Evolutionary conservation across 2,329 filamentous ascomycete species (phyloP), one percentile per base, ranked within the genome.

Genomic region (Lachnum nothofagi): DNA sequence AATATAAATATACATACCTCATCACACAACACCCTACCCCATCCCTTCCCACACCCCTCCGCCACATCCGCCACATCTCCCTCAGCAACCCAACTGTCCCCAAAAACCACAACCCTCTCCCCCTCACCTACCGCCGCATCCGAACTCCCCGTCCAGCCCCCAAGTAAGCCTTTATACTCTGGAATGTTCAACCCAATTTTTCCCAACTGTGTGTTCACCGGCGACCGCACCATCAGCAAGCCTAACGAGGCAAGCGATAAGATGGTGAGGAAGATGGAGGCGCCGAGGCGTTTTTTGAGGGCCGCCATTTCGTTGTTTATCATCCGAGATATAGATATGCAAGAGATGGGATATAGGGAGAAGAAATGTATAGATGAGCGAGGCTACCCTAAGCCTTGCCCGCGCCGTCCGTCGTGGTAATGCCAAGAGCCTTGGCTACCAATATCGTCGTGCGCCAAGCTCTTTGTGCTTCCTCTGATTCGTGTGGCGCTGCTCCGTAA

Each of bases 11-110:
- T n/a, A n/a, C 50, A 31, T 58, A 64, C 63, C 55, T 63, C 55
- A 29, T 63, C 55, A 50, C 62, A 65, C 23, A 64, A 38, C 1
- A 53, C 43, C 61, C 62, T 65, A 47, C 51, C 60, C 40, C 56
- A 57, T 7, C 62, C 62, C 43, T 48, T 58, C n/a, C 45, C 54
- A n/a, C n/a, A n/a, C 4, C 25, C 41, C 20, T 50, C 46, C 2
- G 39, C 49, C 7, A 50, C 44, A 17, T 56, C 53, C 22, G 52
- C 29, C 2, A 14, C 38, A 53, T 60, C 53, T 53, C 61, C 63
- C 4, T n/a, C n/a, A n/a, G n/a, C n/a, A n/a, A 60, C 61, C 61
- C 62, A 65, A 22, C 54, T 58, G 46, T 65, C 63, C 2, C 63
- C 63, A 49, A 65, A 65, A 39, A 64, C 56, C 4, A 65, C 60